These are phyloP conservation scores for Melanomma pulvis-pyrius DNA, from an alignment of 495 filamentous ascomycete species.

Conservation along the genomic window DNA sequence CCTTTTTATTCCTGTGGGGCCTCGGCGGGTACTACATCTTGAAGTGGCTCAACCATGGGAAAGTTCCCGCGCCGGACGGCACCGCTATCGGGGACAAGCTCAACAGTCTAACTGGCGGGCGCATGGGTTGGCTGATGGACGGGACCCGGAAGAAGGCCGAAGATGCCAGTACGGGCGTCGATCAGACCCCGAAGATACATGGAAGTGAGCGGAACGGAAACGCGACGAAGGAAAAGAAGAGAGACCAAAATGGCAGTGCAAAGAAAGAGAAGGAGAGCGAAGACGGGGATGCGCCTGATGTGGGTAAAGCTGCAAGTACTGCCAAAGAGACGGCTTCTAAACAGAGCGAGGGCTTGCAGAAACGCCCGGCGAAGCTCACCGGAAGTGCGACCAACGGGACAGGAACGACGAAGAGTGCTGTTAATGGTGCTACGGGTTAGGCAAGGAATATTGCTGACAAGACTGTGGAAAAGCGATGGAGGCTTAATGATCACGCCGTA, in stretches of 20 bases:
- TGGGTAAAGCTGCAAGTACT: neutral
- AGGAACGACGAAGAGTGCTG: constrained; percentile 20
- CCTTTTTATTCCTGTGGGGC: constrained; percentile 66
- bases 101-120: constrained; percentile 44
- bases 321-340: constrained; percentile 11
- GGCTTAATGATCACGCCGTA: neutral
- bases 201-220: constrained; percentile 4
- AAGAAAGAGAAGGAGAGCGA: neutral
- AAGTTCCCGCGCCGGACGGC: constrained; percentile 34
- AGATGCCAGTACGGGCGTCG: neutral
- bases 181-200: constrained; percentile 15
- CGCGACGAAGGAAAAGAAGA: constrained; percentile 1
- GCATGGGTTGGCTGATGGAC: constrained; percentile 44
- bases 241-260: neutral
- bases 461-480: neutral
- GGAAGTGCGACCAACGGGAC: constrained; percentile 5
- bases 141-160: constrained; percentile 24
- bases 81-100: constrained; percentile 45
- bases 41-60: constrained; percentile 52
- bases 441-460: neutral
- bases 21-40: constrained; percentile 58
- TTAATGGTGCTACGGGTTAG: constrained; percentile 15
- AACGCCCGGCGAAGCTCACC: constrained; percentile 14
- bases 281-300: neutral
- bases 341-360: constrained; percentile 13